phyloP scores from a whole-genome alignment of 257 asterid species.

The Solanum pinnatisectum region DNA sequence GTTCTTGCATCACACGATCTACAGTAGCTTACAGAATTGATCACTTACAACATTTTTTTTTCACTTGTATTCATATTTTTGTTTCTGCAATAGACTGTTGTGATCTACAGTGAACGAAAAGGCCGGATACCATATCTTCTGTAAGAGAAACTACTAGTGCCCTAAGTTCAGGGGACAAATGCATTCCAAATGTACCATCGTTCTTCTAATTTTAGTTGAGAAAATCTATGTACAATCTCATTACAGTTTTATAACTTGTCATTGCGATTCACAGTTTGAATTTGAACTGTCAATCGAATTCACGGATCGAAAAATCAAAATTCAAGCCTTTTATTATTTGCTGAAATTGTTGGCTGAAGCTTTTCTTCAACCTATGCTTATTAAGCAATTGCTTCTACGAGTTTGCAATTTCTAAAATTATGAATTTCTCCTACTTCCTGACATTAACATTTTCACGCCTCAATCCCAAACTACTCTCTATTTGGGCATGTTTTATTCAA shows the following conservation, averaged over 20 bases:
- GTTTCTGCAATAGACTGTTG: neutral
- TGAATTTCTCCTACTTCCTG: neutral
- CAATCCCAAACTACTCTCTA: too few species aligned
- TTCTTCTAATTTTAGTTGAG: neutral
- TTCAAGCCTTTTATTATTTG: neutral
- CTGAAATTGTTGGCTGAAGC: neutral
- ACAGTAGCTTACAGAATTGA: neutral
- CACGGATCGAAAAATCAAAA: neutral
- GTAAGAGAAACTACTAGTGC: neutral
- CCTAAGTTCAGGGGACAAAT: neutral
- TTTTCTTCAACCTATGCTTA: neutral
- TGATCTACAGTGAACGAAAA: neutral
- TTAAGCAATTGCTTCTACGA: neutral
- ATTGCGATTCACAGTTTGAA: neutral
- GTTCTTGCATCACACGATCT: neutral
- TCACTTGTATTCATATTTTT: neutral
- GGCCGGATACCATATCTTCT: neutral
- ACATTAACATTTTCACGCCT: neutral
- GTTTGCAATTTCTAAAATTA: neutral
- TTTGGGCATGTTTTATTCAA: neutral
- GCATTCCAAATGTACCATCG: neutral
- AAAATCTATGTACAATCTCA: neutral
- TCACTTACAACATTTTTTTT: neutral
- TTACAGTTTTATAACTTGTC: neutral
- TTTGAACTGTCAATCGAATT: too few species aligned